Evolutionary conservation across 192 early-diverging fungal genomes (phyloP).

Genomic region (Geranomyces variabilis): DNA sequence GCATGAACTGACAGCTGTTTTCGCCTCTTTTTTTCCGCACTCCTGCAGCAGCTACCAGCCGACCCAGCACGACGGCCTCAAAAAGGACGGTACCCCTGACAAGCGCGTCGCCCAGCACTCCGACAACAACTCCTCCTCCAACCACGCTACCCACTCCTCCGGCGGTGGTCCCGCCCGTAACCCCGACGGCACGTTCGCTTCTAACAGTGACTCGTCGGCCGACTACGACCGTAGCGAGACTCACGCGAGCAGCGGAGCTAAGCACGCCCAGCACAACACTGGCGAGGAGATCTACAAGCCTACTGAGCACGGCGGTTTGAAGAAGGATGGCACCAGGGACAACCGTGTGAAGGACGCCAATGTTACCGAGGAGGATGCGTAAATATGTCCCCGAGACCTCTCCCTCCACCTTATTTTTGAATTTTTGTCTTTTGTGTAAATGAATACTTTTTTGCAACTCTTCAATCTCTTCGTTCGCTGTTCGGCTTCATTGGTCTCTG

Average conservation of each 20-base stretch:
- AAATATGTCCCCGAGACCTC: background rate
- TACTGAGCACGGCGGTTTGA: constrained; percentile 27
- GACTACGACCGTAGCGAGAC: background rate
- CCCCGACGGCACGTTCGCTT: too few species aligned
- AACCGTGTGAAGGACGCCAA: constrained; percentile 26
- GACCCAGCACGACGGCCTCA: constrained; percentile 28
- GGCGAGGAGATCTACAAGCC: constrained; percentile 9
- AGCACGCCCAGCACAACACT: background rate
- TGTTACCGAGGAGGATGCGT: constrained; percentile 9
- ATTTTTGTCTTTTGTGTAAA: too few species aligned
- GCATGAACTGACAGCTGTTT: too few species aligned
- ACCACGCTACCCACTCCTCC: background rate
- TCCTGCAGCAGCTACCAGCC: constrained; percentile 4
- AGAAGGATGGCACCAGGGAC: constrained; percentile 29
- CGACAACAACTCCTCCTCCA: background rate
- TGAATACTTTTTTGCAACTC: too few species aligned
- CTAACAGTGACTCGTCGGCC: background rate
- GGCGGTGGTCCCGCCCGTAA: background rate
- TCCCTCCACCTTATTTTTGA: too few species aligned
- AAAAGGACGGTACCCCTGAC: constrained; percentile 28
- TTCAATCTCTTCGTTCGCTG: too few species aligned
- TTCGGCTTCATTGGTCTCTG: too few species aligned
- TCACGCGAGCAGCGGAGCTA: background rate
- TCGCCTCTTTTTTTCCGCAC: background rate
- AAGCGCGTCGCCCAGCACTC: constrained; percentile 9